Conservation (phyloP, 2,329 filamentous ascomycete species). For the Fusarium dlaminii region DNA sequence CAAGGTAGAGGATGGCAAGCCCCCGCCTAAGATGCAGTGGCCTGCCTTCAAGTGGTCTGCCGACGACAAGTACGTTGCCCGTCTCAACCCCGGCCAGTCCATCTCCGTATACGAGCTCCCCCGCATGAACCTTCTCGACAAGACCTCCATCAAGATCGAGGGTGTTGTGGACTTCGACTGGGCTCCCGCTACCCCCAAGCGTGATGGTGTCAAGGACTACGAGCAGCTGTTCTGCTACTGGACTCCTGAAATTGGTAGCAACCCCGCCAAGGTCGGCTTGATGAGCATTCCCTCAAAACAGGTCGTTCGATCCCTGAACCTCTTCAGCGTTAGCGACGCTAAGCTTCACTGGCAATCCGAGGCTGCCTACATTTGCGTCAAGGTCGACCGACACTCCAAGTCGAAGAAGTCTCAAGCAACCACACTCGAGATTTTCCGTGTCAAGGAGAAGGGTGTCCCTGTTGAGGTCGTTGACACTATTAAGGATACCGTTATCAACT, state of each 20-base stretch:
- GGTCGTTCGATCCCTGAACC: slow-evolving; percentile 90
- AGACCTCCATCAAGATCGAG: slow-evolving; percentile 94
- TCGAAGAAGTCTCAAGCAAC: slow-evolving; percentile 98
- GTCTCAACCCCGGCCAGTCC: slow-evolving; percentile 85
- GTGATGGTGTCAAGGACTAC: slow-evolving; percentile 88
- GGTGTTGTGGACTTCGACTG: slow-evolving; percentile 98
- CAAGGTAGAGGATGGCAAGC: slow-evolving; percentile 68
- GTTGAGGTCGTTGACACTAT: slow-evolving; percentile 98
- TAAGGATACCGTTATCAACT: slow-evolving; percentile 99
- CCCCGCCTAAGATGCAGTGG: slow-evolving; percentile 89
- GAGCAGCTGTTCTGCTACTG: slow-evolving; percentile 98
- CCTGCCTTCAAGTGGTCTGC: slow-evolving; percentile 99
- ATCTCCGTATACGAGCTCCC: slow-evolving; percentile 93
- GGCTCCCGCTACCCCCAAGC: slow-evolving; percentile 83
- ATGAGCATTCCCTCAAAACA: slow-evolving; percentile 98
- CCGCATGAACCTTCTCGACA: slow-evolving; percentile 88
- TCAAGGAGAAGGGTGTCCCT: slow-evolving; percentile 96
- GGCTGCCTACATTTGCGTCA: slow-evolving; percentile 92
- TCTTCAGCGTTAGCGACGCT: slow-evolving; percentile 97
- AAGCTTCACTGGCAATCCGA: slow-evolving; percentile 99
- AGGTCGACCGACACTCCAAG: slow-evolving; percentile 98
- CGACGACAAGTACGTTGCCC: slow-evolving; percentile 95
- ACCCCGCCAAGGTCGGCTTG: slow-evolving; percentile 94
- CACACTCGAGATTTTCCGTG: slow-evolving; percentile 97
- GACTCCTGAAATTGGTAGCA: slow-evolving; percentile 98